A percentile compares a stretch with the other conserved stretches of the same genome.
Conservation (phyloP, 768 basidiomycete species). For the Suillus cothurnatus region DNA sequence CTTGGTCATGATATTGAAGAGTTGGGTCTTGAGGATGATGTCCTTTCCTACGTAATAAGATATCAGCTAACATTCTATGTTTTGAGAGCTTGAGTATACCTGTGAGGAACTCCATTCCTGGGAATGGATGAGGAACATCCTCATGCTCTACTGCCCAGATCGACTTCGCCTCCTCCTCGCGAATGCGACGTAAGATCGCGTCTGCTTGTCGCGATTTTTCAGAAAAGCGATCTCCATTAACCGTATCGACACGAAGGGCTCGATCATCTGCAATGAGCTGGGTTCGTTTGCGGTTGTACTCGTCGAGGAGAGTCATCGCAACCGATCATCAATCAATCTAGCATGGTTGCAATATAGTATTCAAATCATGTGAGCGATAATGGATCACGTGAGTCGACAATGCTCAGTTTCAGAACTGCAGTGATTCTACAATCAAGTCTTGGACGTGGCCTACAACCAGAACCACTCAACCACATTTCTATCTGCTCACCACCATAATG, state of each 20-base stretch:
- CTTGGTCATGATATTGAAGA: slow-evolving; percentile 66
- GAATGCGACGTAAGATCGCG: slow-evolving; percentile 53
- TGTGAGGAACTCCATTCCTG: slow-evolving; percentile 79
- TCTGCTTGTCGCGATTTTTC: slow-evolving; percentile 50
- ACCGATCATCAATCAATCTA: not conserved
- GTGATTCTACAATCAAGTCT: not conserved
- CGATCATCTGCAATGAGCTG: slow-evolving; percentile 44
- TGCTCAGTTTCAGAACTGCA: not conserved
- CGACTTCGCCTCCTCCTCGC: slow-evolving; percentile 51
- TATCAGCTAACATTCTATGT: slow-evolving; percentile 1
- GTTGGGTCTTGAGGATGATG: slow-evolving; percentile 59
- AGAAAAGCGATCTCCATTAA: not conserved
- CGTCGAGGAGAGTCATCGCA: slow-evolving; percentile 17
- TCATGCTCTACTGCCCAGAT: slow-evolving; percentile 63
- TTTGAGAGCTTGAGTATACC: slow-evolving; percentile 38
- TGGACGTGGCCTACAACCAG: not conserved
- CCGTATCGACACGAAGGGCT: slow-evolving; percentile 49
- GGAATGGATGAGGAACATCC: slow-evolving; percentile 62
- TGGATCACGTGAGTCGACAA: slow-evolving; percentile 10
- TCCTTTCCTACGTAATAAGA: slow-evolving; percentile 42
- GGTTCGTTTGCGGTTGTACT: slow-evolving; percentile 28
- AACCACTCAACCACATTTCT: not conserved
- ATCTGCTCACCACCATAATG: slow-evolving; percentile 16
- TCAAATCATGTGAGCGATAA: slow-evolving; percentile 15
- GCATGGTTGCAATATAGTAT: not conserved